Evolutionary conservation across 352 stramenopile species (phyloP).

Genomic region (Phytophthora cactorum): DNA sequence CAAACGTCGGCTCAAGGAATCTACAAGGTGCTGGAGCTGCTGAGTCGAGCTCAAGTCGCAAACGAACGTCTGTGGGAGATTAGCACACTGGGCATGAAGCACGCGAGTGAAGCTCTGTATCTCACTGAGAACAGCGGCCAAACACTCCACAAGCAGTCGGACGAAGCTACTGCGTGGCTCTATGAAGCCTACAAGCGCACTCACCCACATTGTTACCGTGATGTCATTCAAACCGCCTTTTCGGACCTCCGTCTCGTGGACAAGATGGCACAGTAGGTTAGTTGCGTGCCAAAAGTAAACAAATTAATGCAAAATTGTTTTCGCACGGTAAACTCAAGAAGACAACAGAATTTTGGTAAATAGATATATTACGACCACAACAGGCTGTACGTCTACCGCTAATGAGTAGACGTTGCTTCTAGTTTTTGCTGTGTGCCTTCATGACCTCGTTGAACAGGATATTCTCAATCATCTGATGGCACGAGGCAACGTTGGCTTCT

Average conservation of each 20-base stretch:
- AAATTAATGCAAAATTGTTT: not conserved
- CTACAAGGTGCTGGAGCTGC: conserved; percentile 64
- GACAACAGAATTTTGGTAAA: conserved; percentile 1
- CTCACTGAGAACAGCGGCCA: conserved; percentile 49
- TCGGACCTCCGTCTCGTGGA: conserved; percentile 36
- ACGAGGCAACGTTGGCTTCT: conserved; percentile 43
- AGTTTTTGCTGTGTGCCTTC: conserved; percentile 29
- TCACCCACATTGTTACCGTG: conserved; percentile 62
- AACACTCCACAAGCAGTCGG: conserved; percentile 49
- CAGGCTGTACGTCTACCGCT: not conserved
- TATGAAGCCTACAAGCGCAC: conserved; percentile 50
- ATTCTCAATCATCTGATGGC: conserved; percentile 62
- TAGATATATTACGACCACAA: conserved; percentile 25
- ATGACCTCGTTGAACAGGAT: conserved; percentile 51
- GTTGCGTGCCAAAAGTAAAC: conserved; percentile 4
- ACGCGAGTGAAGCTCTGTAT: conserved; percentile 46
- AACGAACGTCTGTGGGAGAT: conserved; percentile 59
- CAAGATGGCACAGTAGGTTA: conserved; percentile 43
- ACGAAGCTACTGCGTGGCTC: conserved; percentile 54
- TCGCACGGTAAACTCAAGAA: too few relatives aligned
- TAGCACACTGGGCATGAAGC: conserved; percentile 48
- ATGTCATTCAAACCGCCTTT: conserved; percentile 57
- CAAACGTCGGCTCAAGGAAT: conserved; percentile 37
- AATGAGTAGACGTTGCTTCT: not conserved
- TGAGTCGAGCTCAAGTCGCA: conserved; percentile 47